phyloP scores from a whole-genome alignment of 805 yeast genomes.

The Saccharomycopsis babjevae region DNA sequence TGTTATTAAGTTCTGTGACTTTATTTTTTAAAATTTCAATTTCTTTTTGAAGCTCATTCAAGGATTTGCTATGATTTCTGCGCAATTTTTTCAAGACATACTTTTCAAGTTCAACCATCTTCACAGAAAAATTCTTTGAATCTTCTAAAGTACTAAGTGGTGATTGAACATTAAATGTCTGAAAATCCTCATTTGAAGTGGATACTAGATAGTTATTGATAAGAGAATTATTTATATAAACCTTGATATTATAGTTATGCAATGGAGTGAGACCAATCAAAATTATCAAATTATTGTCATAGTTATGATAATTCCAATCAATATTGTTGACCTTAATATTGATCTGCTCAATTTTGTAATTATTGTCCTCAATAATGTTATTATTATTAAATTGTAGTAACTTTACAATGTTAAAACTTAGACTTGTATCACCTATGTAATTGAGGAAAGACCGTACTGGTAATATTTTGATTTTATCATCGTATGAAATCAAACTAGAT shows the following conservation, averaged over 20 bases:
- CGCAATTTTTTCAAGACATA: slow-evolving; percentile 45
- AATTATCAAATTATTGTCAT: slow-evolving; percentile 41
- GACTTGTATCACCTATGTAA: slow-evolving; percentile 41
- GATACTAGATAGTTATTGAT: slow-evolving; percentile 15
- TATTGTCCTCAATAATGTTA: slow-evolving; percentile 13
- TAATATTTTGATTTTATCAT: slow-evolving; percentile 20
- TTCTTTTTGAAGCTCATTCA: slow-evolving; percentile 42
- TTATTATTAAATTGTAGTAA: slow-evolving; percentile 29
- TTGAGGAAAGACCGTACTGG: slow-evolving; percentile 32
- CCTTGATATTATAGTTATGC: slow-evolving; percentile 52
- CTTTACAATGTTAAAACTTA: slow-evolving; percentile 32
- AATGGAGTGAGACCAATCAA: slow-evolving; percentile 57
- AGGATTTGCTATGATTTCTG: slow-evolving; percentile 47
- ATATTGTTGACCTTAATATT: slow-evolving; percentile 51
- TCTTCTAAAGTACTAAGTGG: slow-evolving; percentile 58
- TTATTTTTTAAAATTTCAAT: slow-evolving; percentile 43
- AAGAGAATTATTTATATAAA: slow-evolving; percentile 26
- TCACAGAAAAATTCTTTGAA: slow-evolving; percentile 54
- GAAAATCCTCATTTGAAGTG: slow-evolving; percentile 2
- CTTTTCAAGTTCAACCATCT: slow-evolving; percentile 47
- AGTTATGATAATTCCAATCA: slow-evolving; percentile 35
- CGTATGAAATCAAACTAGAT: slow-evolving; percentile 18
- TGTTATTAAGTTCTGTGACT: slow-evolving; percentile 37
- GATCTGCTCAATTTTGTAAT: slow-evolving; percentile 2
- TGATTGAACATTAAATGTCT: slow-evolving; percentile 24